Evolutionary conservation across 768 basidiomycete species (phyloP), one percentile per base, ranked within the genome.

Genomic region (Xanthoconium stramineum): DNA sequence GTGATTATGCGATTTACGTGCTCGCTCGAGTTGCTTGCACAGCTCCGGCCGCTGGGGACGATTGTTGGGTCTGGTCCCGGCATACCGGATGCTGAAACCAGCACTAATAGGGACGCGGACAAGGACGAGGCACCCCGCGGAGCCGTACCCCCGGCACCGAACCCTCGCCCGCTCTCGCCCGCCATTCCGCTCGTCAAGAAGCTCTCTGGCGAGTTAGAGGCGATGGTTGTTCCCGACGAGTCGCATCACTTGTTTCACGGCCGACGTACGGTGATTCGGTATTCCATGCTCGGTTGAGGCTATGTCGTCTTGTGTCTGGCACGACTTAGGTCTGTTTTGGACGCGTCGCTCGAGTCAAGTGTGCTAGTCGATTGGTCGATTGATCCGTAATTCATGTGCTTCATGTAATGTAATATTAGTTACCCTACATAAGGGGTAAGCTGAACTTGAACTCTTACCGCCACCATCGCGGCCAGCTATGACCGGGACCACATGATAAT

Each of bases 121-220:
- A 15, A 10, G 38, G 36, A 8, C 14, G 12, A 19, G 6, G 32
- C 32, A 39, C 13, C 28, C 11, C 28, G 38, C 6, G 17, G 15
- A 6, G 48, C 39, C 10, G 5, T 15, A 6, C 9, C n/a, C 1
- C 5, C 6, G 20, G 3, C 3, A 17, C 3, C 13, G 24, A 33
- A 15, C 28, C 28, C 33, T 15, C 12, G 36, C 13, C 40, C 36
- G 9, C 47, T 8, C 19, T 28, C 42, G 10, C 28, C 57, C 0
- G n/a, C 50, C 13, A 55, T 66, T 9, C 67, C 67, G 32, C 53
- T 71, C 38, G 51, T 57, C 52, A 78, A 78, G 63, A 62, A 60
- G 33, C 77, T 84, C 74, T 69, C 73, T 24, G 83, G 82, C n/a
- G 82, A 85, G 65, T 65, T 85, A 37, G 81, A 84, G 61, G 71